Percentiles rank a stretch among this genome's conserved stretches.
These are phyloP conservation scores for Graphiopsis chlorocephala DNA, from an alignment of 2,329 filamentous ascomycete species.

Conservation along the genomic window DNA sequence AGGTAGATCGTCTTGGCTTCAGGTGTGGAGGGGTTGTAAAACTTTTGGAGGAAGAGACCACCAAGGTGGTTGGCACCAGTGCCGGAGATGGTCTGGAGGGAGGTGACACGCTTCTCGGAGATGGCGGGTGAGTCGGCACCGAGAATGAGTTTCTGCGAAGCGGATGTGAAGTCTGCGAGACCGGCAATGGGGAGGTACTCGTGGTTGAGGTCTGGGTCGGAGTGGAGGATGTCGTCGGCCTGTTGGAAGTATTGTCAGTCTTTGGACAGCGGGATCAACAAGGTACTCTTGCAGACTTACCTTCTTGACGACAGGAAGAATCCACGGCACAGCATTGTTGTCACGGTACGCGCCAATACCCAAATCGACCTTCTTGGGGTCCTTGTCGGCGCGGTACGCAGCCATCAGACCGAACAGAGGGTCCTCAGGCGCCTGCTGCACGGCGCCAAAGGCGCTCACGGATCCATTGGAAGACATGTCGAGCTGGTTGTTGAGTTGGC, in stretches of 20 bases:
- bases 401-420: conserved; percentile 90
- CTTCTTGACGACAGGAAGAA: conserved; percentile 94
- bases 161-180: conserved; percentile 77
- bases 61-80: conserved; percentile 94
- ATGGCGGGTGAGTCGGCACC: conserved; percentile 77
- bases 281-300: conserved; percentile 49
- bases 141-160: conserved; percentile 86
- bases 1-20: conserved; percentile 75
- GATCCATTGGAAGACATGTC: conserved; percentile 59
- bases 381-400: conserved; percentile 76
- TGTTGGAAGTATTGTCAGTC: conserved; percentile 39
- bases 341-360: conserved; percentile 95
- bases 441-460: conserved; percentile 69
- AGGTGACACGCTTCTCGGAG: conserved; percentile 74
- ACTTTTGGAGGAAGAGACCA: conserved; percentile 87
- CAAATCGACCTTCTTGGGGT: conserved; percentile 82
- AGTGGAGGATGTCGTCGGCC: conserved; percentile 86
- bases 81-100: conserved; percentile 93
- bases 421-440: conserved; percentile 91
- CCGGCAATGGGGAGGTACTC: conserved; percentile 98
- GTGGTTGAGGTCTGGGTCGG: conserved; percentile 89
- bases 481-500: conserved; percentile 61
- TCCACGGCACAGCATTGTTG: conserved; percentile 94
- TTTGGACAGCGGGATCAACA: background rate
- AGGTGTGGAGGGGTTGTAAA: conserved; percentile 65